A percentile compares a stretch with the other conserved stretches of the same genome.
Evolutionary conservation across 148 eudicot species (phyloP).

Genomic region (Vaccinium corymbosum): DNA sequence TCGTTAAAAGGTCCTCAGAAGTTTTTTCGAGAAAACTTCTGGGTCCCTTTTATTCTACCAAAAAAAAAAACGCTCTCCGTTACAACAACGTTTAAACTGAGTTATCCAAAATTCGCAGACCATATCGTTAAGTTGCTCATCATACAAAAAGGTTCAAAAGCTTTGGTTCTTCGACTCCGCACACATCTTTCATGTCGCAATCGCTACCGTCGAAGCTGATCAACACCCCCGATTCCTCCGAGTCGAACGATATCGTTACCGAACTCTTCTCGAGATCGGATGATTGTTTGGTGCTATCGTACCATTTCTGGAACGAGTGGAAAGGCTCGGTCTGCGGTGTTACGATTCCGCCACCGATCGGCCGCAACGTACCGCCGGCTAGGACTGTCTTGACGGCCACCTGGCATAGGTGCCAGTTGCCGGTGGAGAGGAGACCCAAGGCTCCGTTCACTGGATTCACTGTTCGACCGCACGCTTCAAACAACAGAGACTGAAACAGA

Average conservation of each 20-base stretch:
- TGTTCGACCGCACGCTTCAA: constrained; percentile 53
- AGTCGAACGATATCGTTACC: neutral
- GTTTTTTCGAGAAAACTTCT: neutral
- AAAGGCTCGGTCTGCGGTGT: neutral
- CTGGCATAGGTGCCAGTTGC: constrained; percentile 51
- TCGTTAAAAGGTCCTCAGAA: neutral
- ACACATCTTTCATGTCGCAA: neutral
- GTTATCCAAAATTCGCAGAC: neutral
- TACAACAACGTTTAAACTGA: neutral
- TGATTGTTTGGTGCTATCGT: neutral
- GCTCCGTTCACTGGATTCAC: constrained; percentile 53
- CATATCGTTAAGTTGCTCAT: neutral
- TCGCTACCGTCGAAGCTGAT: neutral
- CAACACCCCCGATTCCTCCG: neutral
- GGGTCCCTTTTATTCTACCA: neutral
- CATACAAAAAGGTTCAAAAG: neutral
- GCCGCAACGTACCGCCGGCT: constrained; percentile 31
- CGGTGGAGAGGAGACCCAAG: constrained; percentile 44
- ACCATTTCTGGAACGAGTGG: neutral
- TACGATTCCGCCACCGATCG: constrained; percentile 19
- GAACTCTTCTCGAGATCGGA: neutral
- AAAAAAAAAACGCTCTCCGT: neutral
- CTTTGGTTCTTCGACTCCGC: neutral
- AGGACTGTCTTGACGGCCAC: constrained; percentile 48
- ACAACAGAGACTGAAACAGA: constrained; percentile 46